These are phyloP conservation scores for Fusarium tjaetaba DNA, from an alignment of 2,329 filamentous ascomycete genomes.

Conservation along the genomic window DNA sequence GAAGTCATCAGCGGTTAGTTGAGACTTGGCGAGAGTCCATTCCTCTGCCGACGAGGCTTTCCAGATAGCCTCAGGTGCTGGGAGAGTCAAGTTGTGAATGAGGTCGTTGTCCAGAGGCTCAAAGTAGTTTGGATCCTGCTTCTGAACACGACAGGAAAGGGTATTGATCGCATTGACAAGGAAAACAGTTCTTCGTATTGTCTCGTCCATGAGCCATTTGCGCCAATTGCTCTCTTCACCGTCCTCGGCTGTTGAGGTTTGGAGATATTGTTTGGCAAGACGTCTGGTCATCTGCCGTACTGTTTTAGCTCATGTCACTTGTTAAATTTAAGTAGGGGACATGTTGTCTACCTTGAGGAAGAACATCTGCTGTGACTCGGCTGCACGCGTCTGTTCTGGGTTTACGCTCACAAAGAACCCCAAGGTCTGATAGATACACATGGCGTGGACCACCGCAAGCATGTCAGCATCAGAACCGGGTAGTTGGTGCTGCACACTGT, in stretches of 20 bases:
- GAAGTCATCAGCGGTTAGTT: neutral
- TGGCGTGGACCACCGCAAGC: neutral
- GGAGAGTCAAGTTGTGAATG: neutral
- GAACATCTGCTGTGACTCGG: neutral
- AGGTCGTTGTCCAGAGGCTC: neutral
- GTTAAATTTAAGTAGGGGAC: rapidly evolving
- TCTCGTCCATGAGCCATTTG: neutral
- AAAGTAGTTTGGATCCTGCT: neutral
- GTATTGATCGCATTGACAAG: neutral
- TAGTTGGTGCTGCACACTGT: neutral
- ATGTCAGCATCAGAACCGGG: neutral
- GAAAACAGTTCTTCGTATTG: neutral
- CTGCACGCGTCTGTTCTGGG: neutral
- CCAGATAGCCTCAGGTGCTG: neutral
- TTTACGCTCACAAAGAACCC: neutral
- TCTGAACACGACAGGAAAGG: neutral
- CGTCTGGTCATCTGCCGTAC: neutral
- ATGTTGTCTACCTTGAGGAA: neutral
- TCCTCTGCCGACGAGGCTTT: neutral
- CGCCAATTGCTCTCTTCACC: neutral
- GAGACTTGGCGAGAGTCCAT: neutral
- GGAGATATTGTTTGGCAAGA: neutral
- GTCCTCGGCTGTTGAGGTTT: neutral
- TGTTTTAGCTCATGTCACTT: neutral
- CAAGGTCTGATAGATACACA: neutral